Percentiles rank a stretch among this genome's conserved stretches.
These are phyloP conservation scores for Fraxinus cuspidata DNA, from an alignment of 257 asterid species.

Conservation along the genomic window DNA sequence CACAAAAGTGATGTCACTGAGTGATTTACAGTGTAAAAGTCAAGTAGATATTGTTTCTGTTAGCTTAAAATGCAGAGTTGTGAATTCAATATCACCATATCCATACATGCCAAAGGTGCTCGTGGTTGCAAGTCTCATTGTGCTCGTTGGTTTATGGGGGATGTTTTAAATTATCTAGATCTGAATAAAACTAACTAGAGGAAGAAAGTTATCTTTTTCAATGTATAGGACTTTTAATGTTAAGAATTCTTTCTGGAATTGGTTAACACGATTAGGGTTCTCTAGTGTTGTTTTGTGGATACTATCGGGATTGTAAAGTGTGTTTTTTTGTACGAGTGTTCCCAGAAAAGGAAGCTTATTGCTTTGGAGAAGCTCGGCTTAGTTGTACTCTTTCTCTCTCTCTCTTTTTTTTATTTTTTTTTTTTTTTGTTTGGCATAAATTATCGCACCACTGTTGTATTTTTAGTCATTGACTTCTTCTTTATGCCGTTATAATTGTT, in stretches of 20 bases:
- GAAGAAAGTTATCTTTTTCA: background rate
- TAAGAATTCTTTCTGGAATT: background rate
- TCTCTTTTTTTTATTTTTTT: no score
- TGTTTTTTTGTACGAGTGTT: background rate
- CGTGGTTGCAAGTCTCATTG: constrained; percentile 40
- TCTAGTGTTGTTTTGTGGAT: background rate
- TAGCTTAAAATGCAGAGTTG: constrained; percentile 21
- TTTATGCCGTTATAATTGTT: background rate
- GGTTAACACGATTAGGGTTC: background rate
- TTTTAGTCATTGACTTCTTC: background rate
- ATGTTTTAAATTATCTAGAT: constrained; percentile 14
- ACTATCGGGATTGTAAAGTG: background rate
- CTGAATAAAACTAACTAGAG: constrained; percentile 16
- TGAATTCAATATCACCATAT: constrained; percentile 21
- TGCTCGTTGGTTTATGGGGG: constrained; percentile 42
- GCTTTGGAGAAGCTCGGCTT: background rate
- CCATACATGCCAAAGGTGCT: constrained; percentile 45
- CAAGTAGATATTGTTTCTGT: constrained; percentile 14
- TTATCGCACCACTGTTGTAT: background rate
- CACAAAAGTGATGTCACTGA: constrained; percentile 13
- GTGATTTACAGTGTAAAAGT: constrained; percentile 5
- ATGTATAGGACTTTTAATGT: background rate
- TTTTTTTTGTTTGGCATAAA: background rate
- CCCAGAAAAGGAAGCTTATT: background rate
- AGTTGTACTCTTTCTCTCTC: background rate